Base-by-base conservation (phyloP, 1,139 yeast species). In the Magnusiomyces clavatus region DNA sequence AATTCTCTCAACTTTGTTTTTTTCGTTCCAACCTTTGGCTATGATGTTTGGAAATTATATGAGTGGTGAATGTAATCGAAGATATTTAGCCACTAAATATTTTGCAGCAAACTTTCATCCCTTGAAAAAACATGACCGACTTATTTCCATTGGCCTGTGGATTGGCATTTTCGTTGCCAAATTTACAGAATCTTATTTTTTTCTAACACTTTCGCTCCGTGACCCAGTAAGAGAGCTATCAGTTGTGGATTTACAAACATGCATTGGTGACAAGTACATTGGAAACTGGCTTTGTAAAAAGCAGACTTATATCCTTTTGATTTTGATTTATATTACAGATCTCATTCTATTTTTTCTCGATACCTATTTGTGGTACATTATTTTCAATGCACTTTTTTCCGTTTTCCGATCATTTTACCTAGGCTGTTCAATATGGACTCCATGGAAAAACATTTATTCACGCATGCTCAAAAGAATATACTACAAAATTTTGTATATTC, bases 311-410 rank as follows among this genome's bases (percentile, higher is more conserved):
- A 63, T 86, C 10, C 72, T 83, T 0, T 65, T 88, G 41, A 69
- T 69, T 0, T 66, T 85, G 47, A 77, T 87, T 64, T 70, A 77
- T 41, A 55, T 82, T 17, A 82, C 90, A 0, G 92, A 87, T 64
- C 71, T 86, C 67, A 75, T 85, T 1, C 70, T 88, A 45, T 88
- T 86, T 64, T 86, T 88, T 61, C 72, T 88, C 54, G 96, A 88
- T 61, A 87, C 96, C 0, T 88, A 88, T 60, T 75, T 88, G 38
- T 88, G 96, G 96, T 88, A 87, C 63, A 82, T 87, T 57, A 79
- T 88, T 47, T 82, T 88, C 74, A 87, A 83, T 62, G 82, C 92
- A 53, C 62, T 83, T 1, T 82, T 87, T 57, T 86, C 95, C 1
- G 77, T 86, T 29, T 72, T 77, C 2, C 66, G 86, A 36, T 84